phyloP scores from a whole-genome alignment of 2,329 filamentous ascomycete genomes.

The Gremmenia infestans region DNA sequence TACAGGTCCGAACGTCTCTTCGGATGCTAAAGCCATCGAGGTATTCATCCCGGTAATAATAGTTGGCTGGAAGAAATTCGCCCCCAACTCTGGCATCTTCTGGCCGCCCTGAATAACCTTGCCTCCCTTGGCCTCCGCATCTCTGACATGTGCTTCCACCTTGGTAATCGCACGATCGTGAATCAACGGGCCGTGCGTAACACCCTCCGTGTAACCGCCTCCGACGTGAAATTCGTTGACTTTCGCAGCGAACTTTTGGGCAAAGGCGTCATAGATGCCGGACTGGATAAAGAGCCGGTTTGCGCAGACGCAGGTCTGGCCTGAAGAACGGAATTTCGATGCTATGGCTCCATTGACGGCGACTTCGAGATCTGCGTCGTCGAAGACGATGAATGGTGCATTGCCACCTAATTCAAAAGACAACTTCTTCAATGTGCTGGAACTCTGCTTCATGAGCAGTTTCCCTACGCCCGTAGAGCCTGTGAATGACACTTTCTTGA shows the following conservation, averaged over 20 bases:
- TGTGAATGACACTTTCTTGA: conserved; percentile 93
- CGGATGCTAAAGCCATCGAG: conserved; percentile 76
- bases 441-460: conserved; percentile 83
- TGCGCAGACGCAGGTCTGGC: conserved; percentile 91
- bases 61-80: conserved; percentile 86
- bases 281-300: conserved; percentile 79
- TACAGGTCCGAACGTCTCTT: conserved; percentile 95
- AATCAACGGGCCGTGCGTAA: conserved; percentile 79
- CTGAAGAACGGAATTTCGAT: conserved; percentile 89
- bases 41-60: conserved; percentile 81
- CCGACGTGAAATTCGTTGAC: conserved; percentile 73
- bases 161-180: conserved; percentile 78
- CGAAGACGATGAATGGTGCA: conserved; percentile 93
- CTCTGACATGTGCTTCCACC: conserved; percentile 72
- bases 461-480: conserved; percentile 68
- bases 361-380: conserved; percentile 82
- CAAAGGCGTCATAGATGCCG: conserved; percentile 73
- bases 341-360: conserved; percentile 79
- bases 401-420: conserved; percentile 94
- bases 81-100: conserved; percentile 66
- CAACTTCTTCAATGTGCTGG: conserved; percentile 72
- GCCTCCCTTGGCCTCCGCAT: conserved; percentile 73
- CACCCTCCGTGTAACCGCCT: conserved; percentile 62
- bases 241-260: conserved; percentile 62
- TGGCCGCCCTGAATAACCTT: conserved; percentile 72